Conservation (phyloP, 2,329 filamentous ascomycete genomes). For the Torrubiella hemipterigena region DNA sequence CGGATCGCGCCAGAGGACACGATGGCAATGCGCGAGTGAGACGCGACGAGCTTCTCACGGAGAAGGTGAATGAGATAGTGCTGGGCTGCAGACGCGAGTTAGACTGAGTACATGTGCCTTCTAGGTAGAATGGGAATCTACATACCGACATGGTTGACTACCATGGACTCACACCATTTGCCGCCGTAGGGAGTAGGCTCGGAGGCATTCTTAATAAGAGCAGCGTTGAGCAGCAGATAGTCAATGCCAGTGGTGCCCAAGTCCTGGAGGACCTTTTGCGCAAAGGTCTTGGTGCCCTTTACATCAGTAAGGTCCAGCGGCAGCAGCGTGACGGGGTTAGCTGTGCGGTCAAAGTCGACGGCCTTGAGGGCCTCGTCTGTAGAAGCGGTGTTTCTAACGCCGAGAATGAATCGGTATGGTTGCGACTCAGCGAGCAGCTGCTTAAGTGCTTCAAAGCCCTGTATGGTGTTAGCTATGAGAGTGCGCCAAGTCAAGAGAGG, state of each 20-base stretch:
- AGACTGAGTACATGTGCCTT: constrained; percentile 1
- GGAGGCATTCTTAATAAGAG: constrained; percentile 21
- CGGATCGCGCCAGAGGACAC: constrained; percentile 38
- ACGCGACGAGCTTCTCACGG: constrained; percentile 32
- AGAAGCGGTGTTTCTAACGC: constrained; percentile 29
- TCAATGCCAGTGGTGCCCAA: constrained; percentile 31
- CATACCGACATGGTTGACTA: constrained; percentile 42
- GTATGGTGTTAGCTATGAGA: neutral
- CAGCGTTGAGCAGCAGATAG: constrained; percentile 38
- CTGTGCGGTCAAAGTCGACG: constrained; percentile 26
- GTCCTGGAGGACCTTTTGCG: constrained; percentile 26
- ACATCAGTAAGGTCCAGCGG: constrained; percentile 36
- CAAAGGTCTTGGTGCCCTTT: constrained; percentile 31
- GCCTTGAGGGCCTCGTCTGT: constrained; percentile 28
- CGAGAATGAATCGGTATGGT: constrained; percentile 36
- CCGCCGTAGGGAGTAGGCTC: constrained; percentile 25
- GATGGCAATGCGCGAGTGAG: constrained; percentile 33
- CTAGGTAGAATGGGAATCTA: neutral
- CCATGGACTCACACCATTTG: constrained; percentile 35
- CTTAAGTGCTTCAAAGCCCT: constrained; percentile 42
- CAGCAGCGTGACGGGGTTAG: constrained; percentile 30
- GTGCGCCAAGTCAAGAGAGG: neutral
- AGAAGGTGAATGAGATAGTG: constrained; percentile 40
- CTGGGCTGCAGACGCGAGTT: constrained; percentile 25
- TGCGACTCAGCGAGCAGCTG: constrained; percentile 32